Evolutionary conservation across 192 early-diverging fungal species (phyloP), one percentile per base, ranked within the genome.

Genomic region (Coemansia sp.): DNA sequence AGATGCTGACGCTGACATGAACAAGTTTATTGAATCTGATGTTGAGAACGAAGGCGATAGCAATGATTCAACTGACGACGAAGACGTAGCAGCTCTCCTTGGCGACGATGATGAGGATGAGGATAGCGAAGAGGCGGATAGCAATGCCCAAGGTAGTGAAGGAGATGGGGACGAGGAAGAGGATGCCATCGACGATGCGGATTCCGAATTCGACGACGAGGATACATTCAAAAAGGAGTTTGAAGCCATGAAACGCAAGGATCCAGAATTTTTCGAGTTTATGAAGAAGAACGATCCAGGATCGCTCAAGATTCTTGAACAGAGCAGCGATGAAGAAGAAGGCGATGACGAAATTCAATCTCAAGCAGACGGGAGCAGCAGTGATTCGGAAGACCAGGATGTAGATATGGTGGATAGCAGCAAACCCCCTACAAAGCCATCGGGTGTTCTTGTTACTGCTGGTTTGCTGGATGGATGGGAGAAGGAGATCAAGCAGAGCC

Each of bases 261-360:
- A 99, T 68, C 95, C 95, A 13, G 87, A 90, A 69, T 99, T 99
- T 76, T 95, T 90, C 85, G 84, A 99, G 77, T 99, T 87, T 73
- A 83, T 99, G 79, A 70, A 90, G 69, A 87, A 97, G 76, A 94
- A 97, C 64, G 94, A 96, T 78, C 71, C 86, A 40, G 88, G 84
- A 50, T 88, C 95, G 55, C 84, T 99, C 48, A 86, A 89, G 11
- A 96, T 98, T 84, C 88, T 88, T 19, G 77, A 88, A 40, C 81
- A 85, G 22, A 79, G 79, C 17, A 83, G 74, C 16, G 81, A 71
- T 3, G 81, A 69, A 22, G 62, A 81, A 5, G 78, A 72, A 19
- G 69, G 78, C 41, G 81, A 87, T 49, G 75, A 83, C 49, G 71
- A 84, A 46, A 63, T 46, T 7, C 20, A 12, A 50, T 50, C 48